phyloP scores from a whole-genome alignment of 2,329 filamentous ascomycete species.

The Mycosphaerella sp. region DNA sequence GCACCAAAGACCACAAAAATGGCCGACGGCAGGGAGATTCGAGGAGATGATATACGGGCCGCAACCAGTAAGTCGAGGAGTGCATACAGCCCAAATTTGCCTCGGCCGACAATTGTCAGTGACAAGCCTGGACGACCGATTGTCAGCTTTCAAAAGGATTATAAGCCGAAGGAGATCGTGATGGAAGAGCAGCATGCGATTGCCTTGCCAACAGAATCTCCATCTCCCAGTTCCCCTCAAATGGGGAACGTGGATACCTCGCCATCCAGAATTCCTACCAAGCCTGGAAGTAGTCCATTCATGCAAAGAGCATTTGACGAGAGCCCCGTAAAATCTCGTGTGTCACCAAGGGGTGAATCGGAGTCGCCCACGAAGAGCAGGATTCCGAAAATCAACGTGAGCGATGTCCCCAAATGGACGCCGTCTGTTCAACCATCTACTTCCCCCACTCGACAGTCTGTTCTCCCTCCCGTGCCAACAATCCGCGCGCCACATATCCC shows the following conservation, averaged over 20 bases:
- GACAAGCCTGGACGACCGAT: slow-evolving; percentile 86
- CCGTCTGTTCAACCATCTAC: slow-evolving; percentile 8
- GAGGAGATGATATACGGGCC: slow-evolving; percentile 72
- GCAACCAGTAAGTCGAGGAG: slow-evolving; percentile 85
- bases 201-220: neutral
- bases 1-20: slow-evolving; percentile 36
- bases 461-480: slow-evolving; percentile 38
- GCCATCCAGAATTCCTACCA: slow-evolving; percentile 1
- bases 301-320: neutral
- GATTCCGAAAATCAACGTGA: slow-evolving; percentile 15
- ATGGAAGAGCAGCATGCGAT: slow-evolving; percentile 48
- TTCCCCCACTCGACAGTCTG: slow-evolving; percentile 1
- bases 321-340: neutral
- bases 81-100: slow-evolving; percentile 79
- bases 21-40: slow-evolving; percentile 43
- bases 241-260: slow-evolving; percentile 1
- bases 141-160: slow-evolving; percentile 89
- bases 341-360: slow-evolving; percentile 2
- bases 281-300: slow-evolving; percentile 2
- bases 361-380: slow-evolving; percentile 8
- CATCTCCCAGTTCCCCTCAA: neutral
- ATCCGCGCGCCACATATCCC: slow-evolving; percentile 48
- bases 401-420: slow-evolving; percentile 15
- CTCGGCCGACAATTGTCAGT: slow-evolving; percentile 84
- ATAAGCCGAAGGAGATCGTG: slow-evolving; percentile 70